phyloP scores from a whole-genome alignment of 768 basidiomycete genomes.

The Auricularia sp. region DNA sequence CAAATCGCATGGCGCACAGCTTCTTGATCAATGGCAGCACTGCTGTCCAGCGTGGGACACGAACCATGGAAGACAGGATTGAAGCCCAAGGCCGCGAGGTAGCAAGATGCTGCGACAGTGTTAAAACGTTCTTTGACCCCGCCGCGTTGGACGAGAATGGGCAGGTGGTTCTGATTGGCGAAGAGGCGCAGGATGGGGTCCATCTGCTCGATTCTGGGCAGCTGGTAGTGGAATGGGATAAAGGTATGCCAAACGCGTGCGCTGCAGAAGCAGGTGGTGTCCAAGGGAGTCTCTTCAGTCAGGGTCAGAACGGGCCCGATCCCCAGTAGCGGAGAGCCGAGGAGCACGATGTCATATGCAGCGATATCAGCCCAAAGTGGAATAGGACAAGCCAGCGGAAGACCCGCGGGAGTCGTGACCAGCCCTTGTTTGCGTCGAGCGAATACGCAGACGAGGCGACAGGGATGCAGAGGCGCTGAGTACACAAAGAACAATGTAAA shows the following conservation, averaged over 20 bases:
- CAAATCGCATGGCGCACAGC: slow-evolving; percentile 42
- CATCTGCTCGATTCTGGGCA: slow-evolving; percentile 52
- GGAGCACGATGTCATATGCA: slow-evolving; percentile 37
- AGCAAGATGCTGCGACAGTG: slow-evolving; percentile 45
- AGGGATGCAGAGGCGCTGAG: slow-evolving; percentile 33
- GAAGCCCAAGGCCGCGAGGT: slow-evolving; percentile 48
- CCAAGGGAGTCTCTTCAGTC: slow-evolving; percentile 46
- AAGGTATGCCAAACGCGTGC: slow-evolving; percentile 39
- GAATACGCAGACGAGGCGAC: neutral
- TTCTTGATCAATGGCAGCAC: slow-evolving; percentile 32
- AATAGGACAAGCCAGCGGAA: slow-evolving; percentile 55
- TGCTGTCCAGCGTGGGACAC: slow-evolving; percentile 38
- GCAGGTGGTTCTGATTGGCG: slow-evolving; percentile 33
- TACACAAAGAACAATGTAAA: neutral
- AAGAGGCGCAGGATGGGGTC: slow-evolving; percentile 41
- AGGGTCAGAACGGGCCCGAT: slow-evolving; percentile 50
- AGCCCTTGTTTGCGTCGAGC: neutral
- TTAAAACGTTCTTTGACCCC: slow-evolving; percentile 56
- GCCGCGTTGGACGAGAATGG: slow-evolving; percentile 48
- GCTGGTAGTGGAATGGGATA: slow-evolving; percentile 42
- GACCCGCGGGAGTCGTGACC: slow-evolving; percentile 35
- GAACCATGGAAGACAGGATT: slow-evolving; percentile 9
- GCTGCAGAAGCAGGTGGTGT: slow-evolving; percentile 34
- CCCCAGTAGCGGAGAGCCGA: slow-evolving; percentile 36
- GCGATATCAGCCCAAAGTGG: slow-evolving; percentile 46